Evolutionary conservation across 768 basidiomycete species (phyloP), one percentile per base, ranked within the genome.

Genomic region (Cubamyces lactineus): DNA sequence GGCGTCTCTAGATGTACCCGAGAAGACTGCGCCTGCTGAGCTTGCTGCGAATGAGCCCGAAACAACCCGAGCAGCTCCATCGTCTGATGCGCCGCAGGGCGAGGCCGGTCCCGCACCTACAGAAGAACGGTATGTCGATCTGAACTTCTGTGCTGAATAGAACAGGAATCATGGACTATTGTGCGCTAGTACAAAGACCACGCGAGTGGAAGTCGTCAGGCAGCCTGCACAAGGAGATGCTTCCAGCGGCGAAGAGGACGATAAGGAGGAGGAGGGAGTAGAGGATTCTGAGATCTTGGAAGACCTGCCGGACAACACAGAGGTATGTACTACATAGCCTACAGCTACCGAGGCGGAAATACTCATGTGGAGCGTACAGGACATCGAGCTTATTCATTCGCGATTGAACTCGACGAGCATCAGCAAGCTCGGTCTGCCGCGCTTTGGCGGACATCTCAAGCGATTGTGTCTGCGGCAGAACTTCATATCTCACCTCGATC

Each of bases 381-480:
- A 96, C 67, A 79, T 97, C 39, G 92, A 96, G 64, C 84, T 97
- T 38, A 80, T 93, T 7, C 93, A 96, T 73, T 80, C 87, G 3
- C 86, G 91, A 28, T 82, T 97, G 51, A 82, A 81, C 53, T 86
- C 89, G 16, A 80, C 94, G 1, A 78, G 77, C 13, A 45, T 64
- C 24, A 47, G 34, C 30, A 81, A 80, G 17, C 79, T 96, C n/a
- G 83, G 84, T 26, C 80, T 96, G 13, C 78, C 83, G 2, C 83
- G 95, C 15, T 97, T 96, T 72, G 86, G 84, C 5, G 73, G 65
- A 1, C 78, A 86, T 67, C 77, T 97, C 59, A 88, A 82, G 74
- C 85, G 75, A 53, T 78, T 97, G 11, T 95, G 92, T 76, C 80
- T 98, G 23, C 83, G 95, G 40, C 94, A 96, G 76, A 98, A 97